phyloP scores from a whole-genome alignment of 140 eudicot genomes.

The Anethum foeniculum region DNA sequence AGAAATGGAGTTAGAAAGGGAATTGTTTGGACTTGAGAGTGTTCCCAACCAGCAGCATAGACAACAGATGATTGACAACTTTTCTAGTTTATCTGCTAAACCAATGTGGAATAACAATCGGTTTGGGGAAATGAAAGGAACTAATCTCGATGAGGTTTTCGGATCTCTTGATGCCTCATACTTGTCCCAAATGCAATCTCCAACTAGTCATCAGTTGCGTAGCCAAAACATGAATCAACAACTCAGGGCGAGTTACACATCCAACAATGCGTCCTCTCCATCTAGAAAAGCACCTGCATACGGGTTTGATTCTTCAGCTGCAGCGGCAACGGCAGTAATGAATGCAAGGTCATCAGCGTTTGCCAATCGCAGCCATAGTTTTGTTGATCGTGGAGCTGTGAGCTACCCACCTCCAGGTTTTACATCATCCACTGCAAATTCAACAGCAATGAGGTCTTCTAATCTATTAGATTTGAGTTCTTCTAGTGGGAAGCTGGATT shows the following conservation, averaged over 20 bases:
- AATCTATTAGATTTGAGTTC: slow-evolving; percentile 65
- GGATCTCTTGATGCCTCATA: slow-evolving; percentile 42
- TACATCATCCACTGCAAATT: slow-evolving; percentile 6
- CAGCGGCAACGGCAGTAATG: slow-evolving; percentile 60
- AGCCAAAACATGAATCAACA: slow-evolving; percentile 43
- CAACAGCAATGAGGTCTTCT: slow-evolving; percentile 20
- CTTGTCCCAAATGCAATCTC: slow-evolving; percentile 41
- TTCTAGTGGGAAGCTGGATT: slow-evolving; percentile 65
- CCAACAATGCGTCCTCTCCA: slow-evolving; percentile 49
- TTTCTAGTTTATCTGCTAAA: slow-evolving; percentile 37
- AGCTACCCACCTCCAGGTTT: slow-evolving; percentile 31
- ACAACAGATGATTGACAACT: slow-evolving; percentile 58
- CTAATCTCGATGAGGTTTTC: slow-evolving; percentile 48
- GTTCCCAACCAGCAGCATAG: slow-evolving; percentile 33
- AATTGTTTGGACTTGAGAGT: slow-evolving; percentile 38
- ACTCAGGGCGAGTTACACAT: slow-evolving; percentile 48
- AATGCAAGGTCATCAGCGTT: slow-evolving; percentile 68
- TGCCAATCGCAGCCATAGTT: slow-evolving; percentile 76
- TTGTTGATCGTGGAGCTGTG: slow-evolving; percentile 47
- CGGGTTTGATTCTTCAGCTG: slow-evolving; percentile 63
- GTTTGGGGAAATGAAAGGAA: slow-evolving; percentile 49
- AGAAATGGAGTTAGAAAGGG: slow-evolving; percentile 48
- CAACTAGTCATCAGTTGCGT: slow-evolving; percentile 34
- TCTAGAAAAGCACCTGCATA: slow-evolving; percentile 32
- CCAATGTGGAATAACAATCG: slow-evolving; percentile 28